Percentiles rank a stretch among this genome's conserved stretches.
Evolutionary conservation across 1,284 basidiomycete species (phyloP).

Genomic region (Fomitiporia mediterranea): DNA sequence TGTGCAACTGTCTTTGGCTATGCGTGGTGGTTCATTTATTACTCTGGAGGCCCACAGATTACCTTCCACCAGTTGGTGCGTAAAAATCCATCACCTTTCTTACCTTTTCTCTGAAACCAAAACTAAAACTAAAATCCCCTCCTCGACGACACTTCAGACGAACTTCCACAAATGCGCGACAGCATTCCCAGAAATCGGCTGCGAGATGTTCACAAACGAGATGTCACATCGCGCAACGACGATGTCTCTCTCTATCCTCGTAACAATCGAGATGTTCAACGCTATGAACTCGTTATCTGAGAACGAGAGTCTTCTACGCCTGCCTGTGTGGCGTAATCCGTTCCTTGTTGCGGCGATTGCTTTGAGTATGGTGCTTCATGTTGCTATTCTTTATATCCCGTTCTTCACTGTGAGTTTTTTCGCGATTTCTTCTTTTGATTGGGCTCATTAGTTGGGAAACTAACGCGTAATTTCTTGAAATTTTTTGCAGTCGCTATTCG

Average conservation of each 20-base stretch:
- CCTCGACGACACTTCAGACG: slow-evolving; percentile 54
- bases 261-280: slow-evolving; percentile 98
- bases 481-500: slow-evolving; percentile 68
- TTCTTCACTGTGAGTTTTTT: slow-evolving; percentile 75
- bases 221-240: slow-evolving; percentile 89
- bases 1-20: slow-evolving; percentile 94
- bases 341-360: slow-evolving; percentile 87
- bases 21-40: slow-evolving; percentile 98
- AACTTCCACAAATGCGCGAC: slow-evolving; percentile 89
- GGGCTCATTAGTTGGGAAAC: background rate
- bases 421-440: no score
- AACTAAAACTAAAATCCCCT: background rate
- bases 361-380: slow-evolving; percentile 88
- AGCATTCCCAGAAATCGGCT: slow-evolving; percentile 85
- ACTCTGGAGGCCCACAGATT: slow-evolving; percentile 87
- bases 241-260: slow-evolving; percentile 91
- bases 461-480: slow-evolving; percentile 17
- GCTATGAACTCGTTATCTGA: slow-evolving; percentile 99
- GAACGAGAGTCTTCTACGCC: slow-evolving; percentile 85
- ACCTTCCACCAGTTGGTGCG: slow-evolving; percentile 87
- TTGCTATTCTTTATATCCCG: slow-evolving; percentile 93
- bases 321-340: slow-evolving; percentile 92
- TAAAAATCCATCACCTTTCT: slow-evolving; percentile 21
- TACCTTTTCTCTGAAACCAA: background rate
- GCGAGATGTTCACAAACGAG: slow-evolving; percentile 87